Evolutionary conservation across 495 filamentous ascomycete species (phyloP).

Genomic region (Neurospora sp.): DNA sequence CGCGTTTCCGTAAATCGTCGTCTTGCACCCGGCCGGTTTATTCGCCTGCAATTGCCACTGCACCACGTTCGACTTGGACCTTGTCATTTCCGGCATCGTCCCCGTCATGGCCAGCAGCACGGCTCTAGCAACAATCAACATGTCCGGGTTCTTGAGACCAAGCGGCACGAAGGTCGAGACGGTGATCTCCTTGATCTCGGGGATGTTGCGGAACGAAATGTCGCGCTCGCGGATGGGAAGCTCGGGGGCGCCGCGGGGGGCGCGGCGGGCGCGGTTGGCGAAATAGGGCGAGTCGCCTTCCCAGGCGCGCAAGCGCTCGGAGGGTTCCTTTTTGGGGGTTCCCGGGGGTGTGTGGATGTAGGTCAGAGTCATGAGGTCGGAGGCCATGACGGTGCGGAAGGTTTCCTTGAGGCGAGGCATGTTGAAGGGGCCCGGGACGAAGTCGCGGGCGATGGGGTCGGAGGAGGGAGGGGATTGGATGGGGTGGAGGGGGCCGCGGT

Average conservation of each 20-base stretch:
- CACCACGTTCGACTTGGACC: conserved; percentile 48
- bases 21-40: conserved; percentile 55
- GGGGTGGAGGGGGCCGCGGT: conserved; percentile 87
- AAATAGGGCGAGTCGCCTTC: conserved; percentile 86
- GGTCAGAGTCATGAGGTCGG: conserved; percentile 82
- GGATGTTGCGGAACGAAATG: conserved; percentile 78
- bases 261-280: conserved; percentile 76
- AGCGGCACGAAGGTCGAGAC: conserved; percentile 59
- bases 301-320: conserved; percentile 73
- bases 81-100: conserved; percentile 56
- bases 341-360: conserved; percentile 76
- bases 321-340: conserved; percentile 48
- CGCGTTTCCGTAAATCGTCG: conserved; percentile 61
- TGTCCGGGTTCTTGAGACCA: conserved; percentile 52
- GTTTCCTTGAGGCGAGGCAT: conserved; percentile 82
- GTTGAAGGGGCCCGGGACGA: conserved; percentile 88
- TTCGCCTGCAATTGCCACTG: conserved; percentile 49
- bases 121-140: conserved; percentile 72
- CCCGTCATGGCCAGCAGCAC: conserved; percentile 79
- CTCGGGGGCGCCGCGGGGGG: conserved; percentile 55
- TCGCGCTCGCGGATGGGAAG: conserved; percentile 65
- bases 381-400: conserved; percentile 71
- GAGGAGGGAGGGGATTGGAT: conserved; percentile 76
- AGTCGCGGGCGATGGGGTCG: conserved; percentile 76
- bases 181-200: conserved; percentile 68